phyloP scores from a whole-genome alignment of 1,284 basidiomycete species.

The Cystobasidium slooffiae region DNA sequence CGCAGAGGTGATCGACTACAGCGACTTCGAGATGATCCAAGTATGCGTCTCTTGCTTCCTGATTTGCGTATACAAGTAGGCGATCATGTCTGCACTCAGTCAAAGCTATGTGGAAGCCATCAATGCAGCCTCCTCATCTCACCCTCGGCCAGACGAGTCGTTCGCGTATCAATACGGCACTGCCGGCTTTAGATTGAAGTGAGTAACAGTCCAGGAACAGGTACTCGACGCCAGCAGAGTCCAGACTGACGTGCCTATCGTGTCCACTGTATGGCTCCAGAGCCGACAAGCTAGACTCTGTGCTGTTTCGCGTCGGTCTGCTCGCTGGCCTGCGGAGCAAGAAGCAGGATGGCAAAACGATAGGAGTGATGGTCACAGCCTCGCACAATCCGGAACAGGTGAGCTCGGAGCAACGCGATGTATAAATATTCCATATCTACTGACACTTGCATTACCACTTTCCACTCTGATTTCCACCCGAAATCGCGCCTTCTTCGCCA shows the following conservation, averaged over 20 bases:
- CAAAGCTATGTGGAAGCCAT: slow-evolving; percentile 18
- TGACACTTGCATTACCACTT: background rate
- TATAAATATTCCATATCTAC: background rate
- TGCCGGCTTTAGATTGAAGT: slow-evolving; percentile 54
- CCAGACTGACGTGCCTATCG: background rate
- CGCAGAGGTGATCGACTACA: too few relatives aligned
- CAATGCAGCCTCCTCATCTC: slow-evolving; percentile 14
- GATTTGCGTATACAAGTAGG: background rate
- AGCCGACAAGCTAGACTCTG: slow-evolving; percentile 81
- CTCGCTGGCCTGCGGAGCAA: slow-evolving; percentile 90
- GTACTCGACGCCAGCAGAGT: background rate
- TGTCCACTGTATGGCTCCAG: slow-evolving; percentile 59
- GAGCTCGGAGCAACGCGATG: slow-evolving; percentile 50
- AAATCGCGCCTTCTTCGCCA: background rate
- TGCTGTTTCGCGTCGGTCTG: slow-evolving; percentile 89
- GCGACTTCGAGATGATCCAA: too few relatives aligned
- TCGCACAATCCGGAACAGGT: slow-evolving; percentile 97
- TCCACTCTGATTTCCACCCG: too few relatives aligned
- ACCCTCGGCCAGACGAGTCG: slow-evolving; percentile 38
- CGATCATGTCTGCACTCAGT: slow-evolving; percentile 16
- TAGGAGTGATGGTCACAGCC: slow-evolving; percentile 99
- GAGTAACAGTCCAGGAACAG: slow-evolving; percentile 25
- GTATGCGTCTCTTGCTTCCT: background rate
- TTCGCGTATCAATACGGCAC: slow-evolving; percentile 53
- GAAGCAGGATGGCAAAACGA: slow-evolving; percentile 82